Base-by-base conservation (phyloP, 2,329 filamentous ascomycete species). In the Penicillium brasilianum region DNA sequence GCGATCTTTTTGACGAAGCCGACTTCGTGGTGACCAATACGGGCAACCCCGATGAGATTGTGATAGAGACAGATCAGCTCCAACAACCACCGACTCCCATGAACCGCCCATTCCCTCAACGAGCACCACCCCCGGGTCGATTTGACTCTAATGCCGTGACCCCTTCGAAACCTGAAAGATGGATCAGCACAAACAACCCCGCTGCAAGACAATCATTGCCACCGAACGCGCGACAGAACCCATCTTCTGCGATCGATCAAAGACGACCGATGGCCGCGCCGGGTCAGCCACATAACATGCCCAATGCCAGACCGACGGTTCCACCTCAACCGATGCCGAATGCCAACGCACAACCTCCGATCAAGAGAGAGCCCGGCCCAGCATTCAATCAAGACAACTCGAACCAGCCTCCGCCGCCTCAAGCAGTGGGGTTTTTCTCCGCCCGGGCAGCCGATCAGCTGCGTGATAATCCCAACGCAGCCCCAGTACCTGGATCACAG, bases 11-110 rank as follows among this genome's bases (percentile, higher is more conserved):
- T 72, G 90, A 92, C 69, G 89, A 92, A 76, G 88, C 86, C 55
- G 90, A 93, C 74, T 92, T 93, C 71, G 87, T 85, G 52, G 88
- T 90, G 8, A 79, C 84, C 10, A 84, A 90, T 64, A 86, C 89
- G 30, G 88, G 85, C 20, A 88, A 93, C 70, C 90, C 90, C 4
- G 91, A 95, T 73, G 91, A 94, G 72, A 83, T 94, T n/a, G 77
- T 84, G 32, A 76, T 93, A 51, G 81, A 79, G 11, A 66, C 73
- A 37, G 77, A 78, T 30, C 59, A 61, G 1, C 60, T 51, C 61
- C 64, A 59, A 18, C 74, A 72, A 55, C 73, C 70, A 39, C 71
- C 69, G 16, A 68, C 66, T 1, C 67, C 71, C 20, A 60, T 68
- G 34, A 71, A 68, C 37, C 62, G 62, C 6, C 69, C 66, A 18